These are phyloP conservation scores for Naganishia albida DNA, from an alignment of 1,284 basidiomycete genomes.

Conservation along the genomic window DNA sequence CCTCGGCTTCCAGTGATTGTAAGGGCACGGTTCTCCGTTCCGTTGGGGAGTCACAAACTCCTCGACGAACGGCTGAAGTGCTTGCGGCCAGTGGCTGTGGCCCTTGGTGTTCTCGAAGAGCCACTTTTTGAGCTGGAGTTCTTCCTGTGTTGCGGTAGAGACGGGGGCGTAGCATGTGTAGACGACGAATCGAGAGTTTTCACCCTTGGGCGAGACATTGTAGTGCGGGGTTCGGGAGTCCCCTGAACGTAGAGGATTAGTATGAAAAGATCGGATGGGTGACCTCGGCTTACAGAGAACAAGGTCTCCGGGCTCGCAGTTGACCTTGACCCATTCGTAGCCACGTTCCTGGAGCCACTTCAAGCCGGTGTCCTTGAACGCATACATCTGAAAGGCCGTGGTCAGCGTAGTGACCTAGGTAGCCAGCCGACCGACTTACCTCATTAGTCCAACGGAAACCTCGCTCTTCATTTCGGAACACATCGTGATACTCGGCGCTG, in stretches of 20 bases:
- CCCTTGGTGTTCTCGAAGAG: conserved; percentile 25
- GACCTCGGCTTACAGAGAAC: conserved; percentile 42
- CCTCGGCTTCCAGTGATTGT: conserved; percentile 21
- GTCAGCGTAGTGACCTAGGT: background rate
- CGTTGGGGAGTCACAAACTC: conserved; percentile 25
- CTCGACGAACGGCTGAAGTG: conserved; percentile 25
- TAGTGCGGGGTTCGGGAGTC: conserved; percentile 29
- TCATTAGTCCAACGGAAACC: conserved; percentile 29
- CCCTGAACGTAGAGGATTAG: background rate
- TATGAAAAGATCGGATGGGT: no score
- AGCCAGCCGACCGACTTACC: conserved; percentile 6
- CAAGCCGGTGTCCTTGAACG: conserved; percentile 40
- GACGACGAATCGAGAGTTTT: conserved; percentile 21
- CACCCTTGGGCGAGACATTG: conserved; percentile 29
- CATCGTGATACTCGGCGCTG: conserved; percentile 42
- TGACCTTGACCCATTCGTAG: conserved; percentile 45
- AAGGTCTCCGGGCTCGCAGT: conserved; percentile 41
- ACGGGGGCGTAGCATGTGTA: conserved; percentile 28
- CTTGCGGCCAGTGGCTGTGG: conserved; percentile 27
- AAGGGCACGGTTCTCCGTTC: conserved; percentile 21
- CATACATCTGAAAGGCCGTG: conserved; percentile 41
- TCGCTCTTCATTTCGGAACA: conserved; percentile 18
- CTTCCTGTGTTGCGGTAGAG: conserved; percentile 20
- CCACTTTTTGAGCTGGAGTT: conserved; percentile 22
- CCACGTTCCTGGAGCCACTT: conserved; percentile 46